Conservation (phyloP, 129 eudicot species). For the Helichrysum umbraculigerum region DNA sequence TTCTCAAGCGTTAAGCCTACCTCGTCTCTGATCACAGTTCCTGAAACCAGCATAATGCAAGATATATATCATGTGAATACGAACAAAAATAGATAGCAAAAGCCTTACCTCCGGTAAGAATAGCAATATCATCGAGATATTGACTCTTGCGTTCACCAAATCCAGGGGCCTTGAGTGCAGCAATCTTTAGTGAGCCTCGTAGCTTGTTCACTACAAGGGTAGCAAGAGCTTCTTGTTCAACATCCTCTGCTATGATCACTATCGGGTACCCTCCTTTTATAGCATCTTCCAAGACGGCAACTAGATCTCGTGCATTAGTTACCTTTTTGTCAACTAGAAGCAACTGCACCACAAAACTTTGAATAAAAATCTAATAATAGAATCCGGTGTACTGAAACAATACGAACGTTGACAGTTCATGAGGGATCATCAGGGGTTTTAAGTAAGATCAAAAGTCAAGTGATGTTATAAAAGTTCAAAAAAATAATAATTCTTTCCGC, state of each 20-base stretch:
- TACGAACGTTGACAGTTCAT: too few species aligned
- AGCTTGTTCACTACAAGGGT: conserved; percentile 63
- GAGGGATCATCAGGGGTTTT: too few species aligned
- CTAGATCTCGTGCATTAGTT: conserved; percentile 60
- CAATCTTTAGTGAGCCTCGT: conserved; percentile 43
- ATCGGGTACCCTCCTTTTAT: conserved; percentile 44
- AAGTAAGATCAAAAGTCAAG: too few species aligned
- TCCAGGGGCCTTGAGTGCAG: conserved; percentile 50
- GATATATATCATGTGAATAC: not conserved
- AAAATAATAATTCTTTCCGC: too few species aligned
- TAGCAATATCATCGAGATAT: conserved; percentile 58
- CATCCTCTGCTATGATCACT: conserved; percentile 55
- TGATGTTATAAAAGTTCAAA: too few species aligned
- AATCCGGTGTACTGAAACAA: not conserved
- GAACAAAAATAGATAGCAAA: not conserved
- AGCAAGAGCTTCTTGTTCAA: conserved; percentile 65
- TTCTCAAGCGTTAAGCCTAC: conserved; percentile 52
- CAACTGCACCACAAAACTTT: conserved; percentile 29
- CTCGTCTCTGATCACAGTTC: conserved; percentile 58
- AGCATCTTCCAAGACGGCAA: conserved; percentile 35
- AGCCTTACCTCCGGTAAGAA: conserved; percentile 42
- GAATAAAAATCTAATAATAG: not conserved
- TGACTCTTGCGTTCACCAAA: conserved; percentile 47
- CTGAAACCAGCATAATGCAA: conserved; percentile 15
- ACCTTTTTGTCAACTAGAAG: conserved; percentile 50